Evolutionary conservation across 176 grass and related monocot genomes (phyloP), one percentile per base, ranked within the genome.

Genomic region (Eleusine indica): DNA sequence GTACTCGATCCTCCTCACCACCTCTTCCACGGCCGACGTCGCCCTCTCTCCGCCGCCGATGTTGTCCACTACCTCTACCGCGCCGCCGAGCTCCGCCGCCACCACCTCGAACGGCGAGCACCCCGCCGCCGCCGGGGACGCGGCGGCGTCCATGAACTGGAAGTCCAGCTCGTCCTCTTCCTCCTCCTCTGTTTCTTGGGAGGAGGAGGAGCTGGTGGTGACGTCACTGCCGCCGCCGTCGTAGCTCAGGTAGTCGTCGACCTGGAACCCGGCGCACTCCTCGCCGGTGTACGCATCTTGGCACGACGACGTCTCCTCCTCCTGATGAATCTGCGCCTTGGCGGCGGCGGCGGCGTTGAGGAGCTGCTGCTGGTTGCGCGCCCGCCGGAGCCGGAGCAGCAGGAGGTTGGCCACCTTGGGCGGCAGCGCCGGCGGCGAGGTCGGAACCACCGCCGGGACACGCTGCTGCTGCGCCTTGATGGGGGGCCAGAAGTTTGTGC

Each of bases 401-500:
- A 89, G 84, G 15, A 92, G 84, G 63, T 82, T 78, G 18, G 76
- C 84, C 73, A 91, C 73, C 75, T 80, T 91, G 70, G 90, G 85
- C 66, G 83, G 88, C 70, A 66, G 57, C 41, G 83, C 87, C 71
- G 75, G 85, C 81, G 52, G 73, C 65, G 12, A 40, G 62, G 9
- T 13, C 3, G 62, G 18, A 30, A 28, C 15, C 29, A 41, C 40
- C 11, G 65, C 61, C 77, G 0, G 63, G 11, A 47, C 44, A 47
- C 8, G 44, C 2, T 47, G 44, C 9, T 47, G 44, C 44, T 47
- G 44, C 44, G 9, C 9, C 41, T 43, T 4, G 6, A 6, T 7
- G 46, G 35, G 79, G 11, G 73, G 52, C 86, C 80, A 69, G 77
- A 97, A 97, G 86, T 97, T 97, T 42, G 95, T 94, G 81, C 92